phyloP scores from a whole-genome alignment of 2,329 filamentous ascomycete genomes.

The Penicillium verrucosum region DNA sequence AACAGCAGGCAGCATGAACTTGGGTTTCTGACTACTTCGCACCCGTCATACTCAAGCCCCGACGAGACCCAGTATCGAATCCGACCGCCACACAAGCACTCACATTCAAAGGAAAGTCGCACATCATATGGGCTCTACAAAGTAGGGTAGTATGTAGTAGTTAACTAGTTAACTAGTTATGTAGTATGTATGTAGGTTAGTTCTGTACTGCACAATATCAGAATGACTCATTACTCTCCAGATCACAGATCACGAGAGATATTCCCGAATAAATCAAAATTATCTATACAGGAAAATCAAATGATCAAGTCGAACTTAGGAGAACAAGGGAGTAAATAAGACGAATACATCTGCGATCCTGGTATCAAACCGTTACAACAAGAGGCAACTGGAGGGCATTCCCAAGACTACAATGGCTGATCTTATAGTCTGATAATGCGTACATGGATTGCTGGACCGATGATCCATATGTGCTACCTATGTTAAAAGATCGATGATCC shows the following conservation, averaged over 20 bases:
- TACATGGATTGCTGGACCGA: not conserved
- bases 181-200: not conserved
- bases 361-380: not conserved
- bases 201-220: not conserved
- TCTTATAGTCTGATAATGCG: too few relatives aligned
- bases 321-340: not conserved
- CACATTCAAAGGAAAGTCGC: too few relatives aligned
- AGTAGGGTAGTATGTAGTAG: too few relatives aligned
- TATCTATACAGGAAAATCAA: not conserved
- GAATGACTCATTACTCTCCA: not conserved
- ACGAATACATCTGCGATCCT: not conserved
- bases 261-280: not conserved
- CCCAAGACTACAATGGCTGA: not conserved
- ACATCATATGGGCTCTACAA: not conserved
- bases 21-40: not conserved
- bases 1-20: not conserved
- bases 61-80: not conserved
- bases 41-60: not conserved
- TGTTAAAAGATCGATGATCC: not conserved
- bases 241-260: not conserved
- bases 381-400: not conserved
- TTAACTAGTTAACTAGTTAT: too few relatives aligned
- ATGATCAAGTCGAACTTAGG: not conserved
- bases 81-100: not conserved
- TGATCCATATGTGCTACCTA: not conserved